Evolutionary conservation across 331 rosid genomes (phyloP).

Genomic region (Rhamnella rubrinervis): DNA sequence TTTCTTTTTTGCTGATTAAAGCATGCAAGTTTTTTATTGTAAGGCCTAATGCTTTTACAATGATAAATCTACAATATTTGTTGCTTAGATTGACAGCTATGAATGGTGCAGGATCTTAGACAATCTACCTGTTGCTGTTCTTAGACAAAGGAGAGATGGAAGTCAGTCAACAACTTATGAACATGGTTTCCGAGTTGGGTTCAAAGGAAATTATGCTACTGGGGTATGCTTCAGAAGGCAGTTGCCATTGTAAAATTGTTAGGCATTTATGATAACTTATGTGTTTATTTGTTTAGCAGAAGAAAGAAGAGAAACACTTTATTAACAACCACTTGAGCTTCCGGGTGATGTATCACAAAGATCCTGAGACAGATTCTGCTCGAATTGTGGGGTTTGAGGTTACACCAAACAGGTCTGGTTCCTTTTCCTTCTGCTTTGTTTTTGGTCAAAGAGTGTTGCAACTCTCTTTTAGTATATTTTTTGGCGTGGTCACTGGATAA

Average conservation of each 20-base stretch:
- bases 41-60: background rate
- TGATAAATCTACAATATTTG: background rate
- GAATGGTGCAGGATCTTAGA: slow-evolving; percentile 81
- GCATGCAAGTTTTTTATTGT: background rate
- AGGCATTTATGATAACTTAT: slow-evolving; percentile 7
- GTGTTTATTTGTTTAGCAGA: slow-evolving; percentile 48
- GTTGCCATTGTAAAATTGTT: slow-evolving; percentile 22
- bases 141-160: slow-evolving; percentile 90
- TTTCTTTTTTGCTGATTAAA: slow-evolving; percentile 12
- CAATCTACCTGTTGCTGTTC: slow-evolving; percentile 98
- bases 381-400: slow-evolving; percentile 99
- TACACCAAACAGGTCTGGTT: slow-evolving; percentile 78
- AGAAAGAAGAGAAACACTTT: slow-evolving; percentile 94
- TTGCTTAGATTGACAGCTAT: slow-evolving; percentile 23
- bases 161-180: slow-evolving; percentile 86
- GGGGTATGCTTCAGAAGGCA: slow-evolving; percentile 66
- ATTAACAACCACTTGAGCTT: slow-evolving; percentile 97
- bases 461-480: background rate
- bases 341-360: slow-evolving; percentile 97
- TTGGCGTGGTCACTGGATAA: background rate
- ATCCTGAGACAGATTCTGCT: slow-evolving; percentile 82
- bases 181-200: slow-evolving; percentile 95
- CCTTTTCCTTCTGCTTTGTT: background rate
- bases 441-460: slow-evolving; percentile 1
- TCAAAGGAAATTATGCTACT: slow-evolving; percentile 80